Evolutionary conservation across 768 basidiomycete genomes (phyloP), one percentile per base, ranked within the genome.

Genomic region (Pulveroboletus ravenelii): DNA sequence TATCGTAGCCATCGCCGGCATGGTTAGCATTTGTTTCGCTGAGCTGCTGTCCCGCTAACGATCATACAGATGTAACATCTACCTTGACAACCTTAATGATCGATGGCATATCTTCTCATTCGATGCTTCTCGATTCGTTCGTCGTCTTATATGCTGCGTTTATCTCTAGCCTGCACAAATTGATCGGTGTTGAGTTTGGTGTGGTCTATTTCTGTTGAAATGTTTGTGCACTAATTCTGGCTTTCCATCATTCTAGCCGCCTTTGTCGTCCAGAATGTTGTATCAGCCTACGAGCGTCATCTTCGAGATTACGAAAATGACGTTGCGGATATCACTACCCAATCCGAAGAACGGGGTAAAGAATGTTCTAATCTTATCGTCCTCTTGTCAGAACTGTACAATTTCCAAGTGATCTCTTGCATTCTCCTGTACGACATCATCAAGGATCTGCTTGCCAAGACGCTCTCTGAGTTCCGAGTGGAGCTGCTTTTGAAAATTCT

Each of bases 371-470:
- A 99, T 64, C 70, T 99, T 31, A 77, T 95, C 37, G 81, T 90
- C 1, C 78, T 98, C 20, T 70, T 97, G 18, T 89, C 92, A 2
- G 93, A 97, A 64, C 72, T 99, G 17, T 98, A 97, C 74, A 97
- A 97, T 64, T 93, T 97, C 63, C 89, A 93, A 70, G 90, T 97
- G 20, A 80, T 98, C 47, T 90, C 90, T 3, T 91, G 84, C 50
- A 71, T 86, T 10, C 76, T 98, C n/a, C 72, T 97, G 41, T 98
- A 93, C 69, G 96, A 97, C 62, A 66, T 97, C 42, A 85, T 98
- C 56, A 83, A 88, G 8, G 74, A 76, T 13, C 76, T 98, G 41
- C 73, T 98, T 41, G 71, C 78, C 1, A 72, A 72, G 6, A 73
- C 80, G 3, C 69, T 95, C 47, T 75, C 77, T 0, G 95, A 97